Percentiles rank a stretch among this genome's conserved stretches.
These are phyloP conservation scores for Wakefieldia striispora DNA, from an alignment of 768 basidiomycete genomes.

Conservation along the genomic window DNA sequence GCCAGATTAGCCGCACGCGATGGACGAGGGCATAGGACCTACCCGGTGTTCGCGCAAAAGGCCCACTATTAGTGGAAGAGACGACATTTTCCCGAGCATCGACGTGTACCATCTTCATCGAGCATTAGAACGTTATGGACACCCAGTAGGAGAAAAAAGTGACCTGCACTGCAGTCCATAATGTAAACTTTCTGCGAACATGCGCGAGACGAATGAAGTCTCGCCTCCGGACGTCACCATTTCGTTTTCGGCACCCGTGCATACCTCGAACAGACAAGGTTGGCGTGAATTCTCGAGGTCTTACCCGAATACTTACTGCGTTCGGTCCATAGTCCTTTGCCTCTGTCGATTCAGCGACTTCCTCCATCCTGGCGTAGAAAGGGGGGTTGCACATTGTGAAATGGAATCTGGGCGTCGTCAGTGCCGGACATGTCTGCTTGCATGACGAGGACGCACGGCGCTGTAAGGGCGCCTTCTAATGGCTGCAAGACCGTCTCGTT, in stretches of 20 bases:
- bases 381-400: constrained; percentile 98
- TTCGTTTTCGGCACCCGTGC: constrained; percentile 83
- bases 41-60: constrained; percentile 49
- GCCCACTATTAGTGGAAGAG: constrained; percentile 59
- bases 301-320: constrained; percentile 51
- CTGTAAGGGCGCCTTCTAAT: constrained; percentile 10
- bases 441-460: constrained; percentile 2
- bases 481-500: constrained; percentile 44
- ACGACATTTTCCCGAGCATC: constrained; percentile 85
- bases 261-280: constrained; percentile 48
- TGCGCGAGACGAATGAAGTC: constrained; percentile 66
- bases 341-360: constrained; percentile 56
- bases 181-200: constrained; percentile 71
- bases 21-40: constrained; percentile 8
- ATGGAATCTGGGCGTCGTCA: constrained; percentile 44
- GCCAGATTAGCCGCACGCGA: not conserved
- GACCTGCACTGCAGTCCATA: constrained; percentile 59
- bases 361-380: constrained; percentile 78
- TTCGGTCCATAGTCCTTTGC: constrained; percentile 65
- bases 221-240: constrained; percentile 93
- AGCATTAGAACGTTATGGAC: not conserved
- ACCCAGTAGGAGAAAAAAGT: not conserved
- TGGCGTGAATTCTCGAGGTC: not conserved
- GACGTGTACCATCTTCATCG: constrained; percentile 79
- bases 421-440: not conserved